Evolutionary conservation across 768 basidiomycete genomes (phyloP), one percentile per base, ranked within the genome.

Genomic region (Mycena amicta): DNA sequence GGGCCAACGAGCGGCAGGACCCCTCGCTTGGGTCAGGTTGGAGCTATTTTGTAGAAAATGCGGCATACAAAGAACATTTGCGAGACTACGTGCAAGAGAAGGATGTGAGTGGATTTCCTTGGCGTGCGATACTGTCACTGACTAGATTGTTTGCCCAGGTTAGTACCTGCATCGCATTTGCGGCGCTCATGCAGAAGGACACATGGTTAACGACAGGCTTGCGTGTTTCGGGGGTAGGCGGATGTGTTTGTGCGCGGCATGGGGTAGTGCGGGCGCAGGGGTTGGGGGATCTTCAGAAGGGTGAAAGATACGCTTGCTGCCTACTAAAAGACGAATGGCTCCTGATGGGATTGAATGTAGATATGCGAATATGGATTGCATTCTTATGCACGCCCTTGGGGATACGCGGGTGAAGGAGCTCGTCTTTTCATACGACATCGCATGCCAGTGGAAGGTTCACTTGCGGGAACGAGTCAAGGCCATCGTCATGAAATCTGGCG

Each of bases 81-180:
- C 31, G 40, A 22, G 25, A 37, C 2, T 61, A 61, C 31, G 55
- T 61, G 1, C 18, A 25, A 8, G 59, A 61, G 22, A 49, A 56
- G 20, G 59, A 61, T 27, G 59, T 57, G 26, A 31, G 58, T 55
- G 11, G 25, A n/a, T 37, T 37, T 18, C 11, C 18, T 37, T 0
- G 54, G 63, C 67, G 0, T 66, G 68, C 0, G 39, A 55, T 3
- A 53, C 3, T 69, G 71, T 23, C 66, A 66, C 0, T 28, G 76
- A 3, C 33, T 37, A 37, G 18, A 8, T 18, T 37, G 12, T 37
- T 37, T 18, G 33, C 18, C 18, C 18, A 37, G 33, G 33, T 18
- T 23, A 45, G 43, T n/a, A 16, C 43, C 15, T 45, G 43, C 22
- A 45, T 45, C 13, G 43, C 43, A 13, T 45, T 45, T 23, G 43